Percentiles rank a stretch among this genome's conserved stretches.
phyloP scores from a whole-genome alignment of 1,139 yeast genomes.

The Debaryomyces psychrophilus region DNA sequence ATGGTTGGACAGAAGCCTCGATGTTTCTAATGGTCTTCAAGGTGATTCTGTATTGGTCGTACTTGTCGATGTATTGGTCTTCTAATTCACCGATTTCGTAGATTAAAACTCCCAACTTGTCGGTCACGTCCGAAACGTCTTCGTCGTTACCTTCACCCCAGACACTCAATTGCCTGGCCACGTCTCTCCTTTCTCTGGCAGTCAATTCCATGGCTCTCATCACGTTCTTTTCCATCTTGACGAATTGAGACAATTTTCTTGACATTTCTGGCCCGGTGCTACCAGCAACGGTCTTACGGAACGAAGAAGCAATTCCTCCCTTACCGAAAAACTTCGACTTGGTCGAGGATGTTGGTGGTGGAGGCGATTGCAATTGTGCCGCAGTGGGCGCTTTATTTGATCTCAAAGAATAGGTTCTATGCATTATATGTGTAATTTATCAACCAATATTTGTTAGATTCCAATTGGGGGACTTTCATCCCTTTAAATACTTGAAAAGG shows the following conservation, averaged over 20 bases:
- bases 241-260: conserved; percentile 84
- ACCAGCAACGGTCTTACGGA: conserved; percentile 90
- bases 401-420: conserved; percentile 97
- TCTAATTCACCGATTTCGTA: conserved; percentile 97
- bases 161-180: conserved; percentile 90
- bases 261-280: conserved; percentile 93
- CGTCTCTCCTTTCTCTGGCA: conserved; percentile 94
- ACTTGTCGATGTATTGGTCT: conserved; percentile 96
- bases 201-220: conserved; percentile 93
- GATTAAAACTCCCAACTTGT: conserved; percentile 91
- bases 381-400: conserved; percentile 96
- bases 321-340: conserved; percentile 86
- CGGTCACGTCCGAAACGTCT: conserved; percentile 96
- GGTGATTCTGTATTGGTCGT: conserved; percentile 96
- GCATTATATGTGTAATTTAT: conserved; percentile 55
- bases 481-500: conserved; percentile 8
- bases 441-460: background rate
- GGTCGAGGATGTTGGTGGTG: conserved; percentile 90
- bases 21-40: conserved; percentile 93
- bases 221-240: conserved; percentile 95
- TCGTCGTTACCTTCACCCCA: conserved; percentile 99
- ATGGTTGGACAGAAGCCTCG: conserved; percentile 97
- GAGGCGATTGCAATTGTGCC: conserved; percentile 88
- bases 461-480: conserved; percentile 3
- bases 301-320: conserved; percentile 77